Evolutionary conservation across 805 yeast genomes (phyloP).

Genomic region (Saccharomycopsis javanensis): DNA sequence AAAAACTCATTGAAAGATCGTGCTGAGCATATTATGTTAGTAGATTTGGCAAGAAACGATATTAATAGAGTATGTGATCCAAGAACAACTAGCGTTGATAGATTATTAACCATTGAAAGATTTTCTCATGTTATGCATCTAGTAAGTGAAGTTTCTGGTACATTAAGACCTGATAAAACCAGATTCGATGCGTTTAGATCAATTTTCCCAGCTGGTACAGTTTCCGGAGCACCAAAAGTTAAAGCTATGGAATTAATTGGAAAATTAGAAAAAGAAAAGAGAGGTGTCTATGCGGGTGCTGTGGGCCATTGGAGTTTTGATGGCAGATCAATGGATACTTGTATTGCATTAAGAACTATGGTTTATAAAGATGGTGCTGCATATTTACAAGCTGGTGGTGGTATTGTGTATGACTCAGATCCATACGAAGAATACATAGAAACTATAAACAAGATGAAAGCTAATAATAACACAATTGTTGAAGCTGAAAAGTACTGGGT

Average conservation of each 20-base stretch:
- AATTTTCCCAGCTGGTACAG: conserved; percentile 98
- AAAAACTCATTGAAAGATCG: conserved; percentile 78
- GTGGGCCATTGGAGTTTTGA: conserved; percentile 98
- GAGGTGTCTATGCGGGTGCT: conserved; percentile 98
- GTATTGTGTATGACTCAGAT: conserved; percentile 91
- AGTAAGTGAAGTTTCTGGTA: conserved; percentile 92
- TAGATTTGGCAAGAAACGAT: conserved; percentile 94
- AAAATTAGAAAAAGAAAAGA: conserved; percentile 79
- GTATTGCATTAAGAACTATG: conserved; percentile 97
- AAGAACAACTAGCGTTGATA: conserved; percentile 71
- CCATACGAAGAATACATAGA: conserved; percentile 92
- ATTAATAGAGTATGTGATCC: conserved; percentile 94
- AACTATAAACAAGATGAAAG: conserved; percentile 94
- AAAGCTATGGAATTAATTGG: conserved; percentile 92
- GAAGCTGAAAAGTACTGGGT: conserved; percentile 79
- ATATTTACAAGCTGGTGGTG: conserved; percentile 97
- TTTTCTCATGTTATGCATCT: conserved; percentile 96
- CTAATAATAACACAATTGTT: conserved; percentile 82
- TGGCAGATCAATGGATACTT: conserved; percentile 91
- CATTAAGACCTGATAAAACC: conserved; percentile 69
- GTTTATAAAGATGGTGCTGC: conserved; percentile 84
- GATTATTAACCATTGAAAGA: conserved; percentile 80
- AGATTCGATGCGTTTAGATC: conserved; percentile 97
- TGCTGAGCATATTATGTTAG: conserved; percentile 98
- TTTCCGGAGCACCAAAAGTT: conserved; percentile 96